These are phyloP conservation scores for Solanum dulcamara DNA, from an alignment of 257 asterid species.

Conservation along the genomic window DNA sequence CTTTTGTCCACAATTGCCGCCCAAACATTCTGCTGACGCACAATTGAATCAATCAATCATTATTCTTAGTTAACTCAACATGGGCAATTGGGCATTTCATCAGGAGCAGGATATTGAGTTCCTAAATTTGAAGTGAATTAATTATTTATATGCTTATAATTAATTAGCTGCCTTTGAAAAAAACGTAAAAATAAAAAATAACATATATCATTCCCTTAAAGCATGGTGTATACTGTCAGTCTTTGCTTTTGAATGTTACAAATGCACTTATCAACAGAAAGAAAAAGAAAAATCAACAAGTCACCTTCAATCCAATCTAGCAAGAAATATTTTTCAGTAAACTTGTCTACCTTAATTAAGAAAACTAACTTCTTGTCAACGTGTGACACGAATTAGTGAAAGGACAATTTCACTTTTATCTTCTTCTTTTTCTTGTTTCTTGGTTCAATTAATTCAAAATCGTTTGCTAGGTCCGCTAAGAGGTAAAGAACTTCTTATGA, in stretches of 20 bases:
- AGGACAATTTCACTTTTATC: background rate
- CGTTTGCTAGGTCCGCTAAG: background rate
- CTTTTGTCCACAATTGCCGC: background rate
- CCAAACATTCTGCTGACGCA: constrained; percentile 1
- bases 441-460: background rate
- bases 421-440: background rate
- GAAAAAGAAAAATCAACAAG: background rate
- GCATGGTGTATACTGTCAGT: no score
- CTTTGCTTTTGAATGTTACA: background rate
- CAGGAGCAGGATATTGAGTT: background rate
- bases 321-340: background rate
- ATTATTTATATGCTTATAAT: background rate
- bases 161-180: background rate
- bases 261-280: background rate
- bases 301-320: background rate
- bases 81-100: background rate
- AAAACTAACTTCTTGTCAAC: background rate
- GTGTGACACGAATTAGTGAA: background rate
- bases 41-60: background rate
- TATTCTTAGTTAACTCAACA: background rate
- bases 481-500: background rate
- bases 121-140: background rate
- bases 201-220: background rate
- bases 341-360: background rate
- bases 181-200: background rate